Base-by-base conservation (phyloP, 805 yeast genomes). In the Kazachstania taianensis region DNA sequence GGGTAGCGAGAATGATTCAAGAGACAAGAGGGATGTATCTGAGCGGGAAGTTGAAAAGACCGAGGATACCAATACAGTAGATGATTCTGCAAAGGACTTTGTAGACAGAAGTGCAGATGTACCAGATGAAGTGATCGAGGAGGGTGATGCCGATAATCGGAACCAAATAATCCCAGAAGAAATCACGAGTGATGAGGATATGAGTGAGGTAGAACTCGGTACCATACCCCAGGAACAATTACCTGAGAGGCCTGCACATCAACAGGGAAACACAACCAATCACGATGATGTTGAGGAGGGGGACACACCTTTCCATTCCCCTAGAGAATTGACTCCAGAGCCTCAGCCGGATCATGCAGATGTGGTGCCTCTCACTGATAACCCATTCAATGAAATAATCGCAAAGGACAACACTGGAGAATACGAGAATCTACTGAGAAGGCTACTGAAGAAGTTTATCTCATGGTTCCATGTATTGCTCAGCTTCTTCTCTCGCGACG, bases 401-500 rank as follows among this genome's bases (percentile, higher is more conserved):
- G 29, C 15, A 10, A 10, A 27, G 15, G 15, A 5, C 6, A 33
- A 32, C 20, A 22, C 37, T 17, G 28, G 26, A 12, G 30, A 36
- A 7, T 41, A 39, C 27, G 26, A 39, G 15, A 36, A 27, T 20
- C 20, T 39, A 4, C 20, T 41, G 30, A 24, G 35, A 30, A 41
- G 33, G 20, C 23, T 41, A 5, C 7, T 41, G 4, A 36, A 33
- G 7, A 37, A 33, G 18, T 36, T 41, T n/a, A 30, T 36, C 7
- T 39, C 42, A 12, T 41, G 44, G 44, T 33, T 39, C 14, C 26
- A 29, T 5, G 31, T 24, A 26, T 12, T 30, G 22, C 22, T 30
- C 12, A 18, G 33, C n/a, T 20, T 30, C 7, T 30, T 30, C 9
- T 30, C 33, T 12, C 24, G 14, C 5, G 33, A 20, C 13, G 33